Evolutionary conservation across 1,284 basidiomycete species (phyloP).

Genomic region (Serendipita sp.): DNA sequence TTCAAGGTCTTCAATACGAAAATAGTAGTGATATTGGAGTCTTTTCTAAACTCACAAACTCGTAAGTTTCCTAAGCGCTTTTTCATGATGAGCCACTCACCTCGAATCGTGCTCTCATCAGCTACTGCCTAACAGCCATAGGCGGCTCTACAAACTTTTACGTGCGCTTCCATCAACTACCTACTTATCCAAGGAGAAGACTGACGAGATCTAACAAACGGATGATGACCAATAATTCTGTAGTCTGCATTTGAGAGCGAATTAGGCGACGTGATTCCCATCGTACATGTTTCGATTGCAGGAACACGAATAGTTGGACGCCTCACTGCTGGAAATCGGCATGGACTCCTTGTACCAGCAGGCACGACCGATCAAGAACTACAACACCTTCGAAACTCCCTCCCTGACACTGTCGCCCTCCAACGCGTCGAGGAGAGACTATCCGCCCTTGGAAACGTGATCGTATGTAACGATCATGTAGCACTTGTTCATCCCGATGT

Average conservation of each 20-base stretch:
- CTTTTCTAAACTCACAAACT: conserved; percentile 88
- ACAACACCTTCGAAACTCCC: conserved; percentile 92
- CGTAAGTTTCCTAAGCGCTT: conserved; percentile 19
- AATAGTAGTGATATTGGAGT: conserved; percentile 95
- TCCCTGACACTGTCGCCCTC: conserved; percentile 83
- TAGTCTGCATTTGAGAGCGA: conserved; percentile 85
- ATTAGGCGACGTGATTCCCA: conserved; percentile 84
- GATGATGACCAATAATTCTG: neutral
- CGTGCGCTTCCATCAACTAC: conserved; percentile 14
- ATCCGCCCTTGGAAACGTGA: conserved; percentile 94
- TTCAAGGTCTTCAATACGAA: conserved; percentile 79
- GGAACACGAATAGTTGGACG: conserved; percentile 92
- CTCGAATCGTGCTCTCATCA: conserved; percentile 18
- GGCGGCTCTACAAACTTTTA: conserved; percentile 97
- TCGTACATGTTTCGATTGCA: conserved; percentile 93
- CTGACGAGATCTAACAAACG: too few species aligned
- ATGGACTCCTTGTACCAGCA: conserved; percentile 90
- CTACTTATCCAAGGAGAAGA: neutral
- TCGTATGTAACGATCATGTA: conserved; percentile 96
- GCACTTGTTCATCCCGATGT: conserved; percentile 95
- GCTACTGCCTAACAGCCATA: conserved; percentile 83
- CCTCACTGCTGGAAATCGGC: conserved; percentile 85
- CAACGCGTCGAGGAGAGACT: conserved; percentile 95
- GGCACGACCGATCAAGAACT: conserved; percentile 97
- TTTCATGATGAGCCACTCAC: neutral